Evolutionary conservation across 805 yeast species (phyloP), one percentile per base, ranked within the genome.

Genomic region (Sugiyamaella qingdaonensis): DNA sequence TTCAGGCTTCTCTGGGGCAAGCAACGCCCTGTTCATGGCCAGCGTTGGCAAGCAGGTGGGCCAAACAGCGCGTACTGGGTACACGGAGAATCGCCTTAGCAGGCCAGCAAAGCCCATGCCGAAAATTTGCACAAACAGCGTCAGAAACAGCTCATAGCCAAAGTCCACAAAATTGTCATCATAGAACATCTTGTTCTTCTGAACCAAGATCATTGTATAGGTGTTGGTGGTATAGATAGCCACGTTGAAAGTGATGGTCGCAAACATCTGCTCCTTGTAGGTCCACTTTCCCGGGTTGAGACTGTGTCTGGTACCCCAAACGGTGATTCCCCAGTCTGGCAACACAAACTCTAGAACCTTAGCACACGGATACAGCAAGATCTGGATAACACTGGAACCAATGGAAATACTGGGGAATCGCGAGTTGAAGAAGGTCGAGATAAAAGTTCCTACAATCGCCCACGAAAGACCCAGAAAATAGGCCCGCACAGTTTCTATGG

Each of bases 211-310:
- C 44, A 52, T 58, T 18, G 51, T 52, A 51, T 54, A 49, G 18
- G 49, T 54, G 34, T 54, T 43, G 8, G 54, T 21, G 18, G 32
- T 19, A 11, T 46, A 42, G 10, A 31, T 18, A 10, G 52, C 42
- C 18, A 41, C 33, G 24, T 32, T 42, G 46, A 57, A 42, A 31
- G 49, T 54, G n/a, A 54, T 51, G 16, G 86, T 78, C 8, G 82
- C 70, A 55, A 82, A 72, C 84, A 81, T 80, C 64, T 82, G 87
- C 61, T 83, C 88, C 63, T 83, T 83, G 57, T 65, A 70, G 42
- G 73, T 70, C 82, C 85, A 83, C 18, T 84, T 84, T 9, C 86
- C 84, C 4, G 85, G 85, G 61, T 63, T 81, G 54, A 80, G 67
- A 10, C 73, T 70, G 53, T 67, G 61, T 59, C 73, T 69, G 29